Conservation (phyloP, 2,329 filamentous ascomycete species). For the Fonsecaea pugnacius region DNA sequence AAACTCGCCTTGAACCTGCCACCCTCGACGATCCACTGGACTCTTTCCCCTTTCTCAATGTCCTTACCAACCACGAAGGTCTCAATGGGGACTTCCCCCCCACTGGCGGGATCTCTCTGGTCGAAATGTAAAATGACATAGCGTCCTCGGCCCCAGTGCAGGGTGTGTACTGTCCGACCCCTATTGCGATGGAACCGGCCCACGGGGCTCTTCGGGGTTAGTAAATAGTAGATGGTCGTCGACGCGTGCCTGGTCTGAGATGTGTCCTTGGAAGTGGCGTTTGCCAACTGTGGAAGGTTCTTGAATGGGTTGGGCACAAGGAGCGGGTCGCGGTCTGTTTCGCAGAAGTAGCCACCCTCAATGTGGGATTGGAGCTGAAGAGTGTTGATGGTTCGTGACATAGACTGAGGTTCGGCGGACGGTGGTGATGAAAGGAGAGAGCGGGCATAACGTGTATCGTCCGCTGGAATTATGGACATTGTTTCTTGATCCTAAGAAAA, state of each 20-base stretch:
- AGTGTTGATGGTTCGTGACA: slow-evolving; percentile 47
- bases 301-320: slow-evolving; percentile 62
- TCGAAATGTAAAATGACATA: slow-evolving; percentile 54
- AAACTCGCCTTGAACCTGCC: slow-evolving; percentile 70
- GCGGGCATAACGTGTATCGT: slow-evolving; percentile 19
- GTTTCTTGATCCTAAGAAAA: not conserved
- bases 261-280: slow-evolving; percentile 45
- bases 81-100: slow-evolving; percentile 42
- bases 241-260: slow-evolving; percentile 57
- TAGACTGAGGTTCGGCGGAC: slow-evolving; percentile 41
- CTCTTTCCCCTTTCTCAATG: slow-evolving; percentile 62
- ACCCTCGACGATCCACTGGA: slow-evolving; percentile 72
- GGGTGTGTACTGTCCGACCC: slow-evolving; percentile 66
- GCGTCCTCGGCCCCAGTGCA: slow-evolving; percentile 52
- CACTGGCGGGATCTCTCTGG: not conserved
- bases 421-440: slow-evolving; percentile 22
- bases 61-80: slow-evolving; percentile 62
- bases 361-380: slow-evolving; percentile 61
- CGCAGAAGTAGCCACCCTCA: slow-evolving; percentile 68
- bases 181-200: slow-evolving; percentile 68
- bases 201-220: slow-evolving; percentile 60
- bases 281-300: slow-evolving; percentile 40
- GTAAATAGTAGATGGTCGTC: slow-evolving; percentile 68
- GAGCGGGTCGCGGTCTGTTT: slow-evolving; percentile 61
- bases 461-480: not conserved